Percentiles rank a stretch among this genome's conserved stretches.
Conservation (phyloP, 2,329 filamentous ascomycete species). For the Aspergillus awamori region DNA sequence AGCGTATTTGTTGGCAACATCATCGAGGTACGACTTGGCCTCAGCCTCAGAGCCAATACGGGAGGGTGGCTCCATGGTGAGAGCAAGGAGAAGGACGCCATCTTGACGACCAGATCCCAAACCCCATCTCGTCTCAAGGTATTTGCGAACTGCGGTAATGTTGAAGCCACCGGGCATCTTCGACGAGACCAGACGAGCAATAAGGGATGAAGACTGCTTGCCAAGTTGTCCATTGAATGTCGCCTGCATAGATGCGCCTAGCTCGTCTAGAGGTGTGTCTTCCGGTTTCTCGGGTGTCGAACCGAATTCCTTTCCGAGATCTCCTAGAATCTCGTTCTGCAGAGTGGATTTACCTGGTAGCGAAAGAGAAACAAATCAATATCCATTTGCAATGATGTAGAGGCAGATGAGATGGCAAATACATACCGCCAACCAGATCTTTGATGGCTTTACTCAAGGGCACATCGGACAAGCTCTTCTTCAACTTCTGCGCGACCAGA, state of each 20-base stretch:
- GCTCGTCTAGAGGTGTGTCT: conserved; percentile 93
- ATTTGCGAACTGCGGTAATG: conserved; percentile 92
- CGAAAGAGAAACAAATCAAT: background rate
- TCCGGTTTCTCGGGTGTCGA: conserved; percentile 98
- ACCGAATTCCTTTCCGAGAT: conserved; percentile 96
- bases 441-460: conserved; percentile 97
- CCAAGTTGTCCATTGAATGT: conserved; percentile 99
- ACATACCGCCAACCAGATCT: conserved; percentile 91
- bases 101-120: conserved; percentile 85
- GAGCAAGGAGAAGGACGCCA: conserved; percentile 79
- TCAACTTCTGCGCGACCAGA: conserved; percentile 94
- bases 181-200: conserved; percentile 92
- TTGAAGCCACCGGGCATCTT: conserved; percentile 99
- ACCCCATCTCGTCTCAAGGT: conserved; percentile 92
- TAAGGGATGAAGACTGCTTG: conserved; percentile 90
- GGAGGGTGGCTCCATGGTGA: conserved; percentile 89
- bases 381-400: conserved; percentile 9
- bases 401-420: background rate
- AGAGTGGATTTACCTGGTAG: conserved; percentile 88
- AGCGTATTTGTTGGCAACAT: conserved; percentile 87
- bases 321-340: conserved; percentile 97
- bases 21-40: conserved; percentile 89
- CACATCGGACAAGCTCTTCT: conserved; percentile 87
- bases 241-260: conserved; percentile 91
- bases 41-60: conserved; percentile 88